Percentiles rank a stretch among this genome's conserved stretches.
These are phyloP conservation scores for Circinella minor DNA, from an alignment of 371 early-diverging fungal genomes.

Conservation along the genomic window DNA sequence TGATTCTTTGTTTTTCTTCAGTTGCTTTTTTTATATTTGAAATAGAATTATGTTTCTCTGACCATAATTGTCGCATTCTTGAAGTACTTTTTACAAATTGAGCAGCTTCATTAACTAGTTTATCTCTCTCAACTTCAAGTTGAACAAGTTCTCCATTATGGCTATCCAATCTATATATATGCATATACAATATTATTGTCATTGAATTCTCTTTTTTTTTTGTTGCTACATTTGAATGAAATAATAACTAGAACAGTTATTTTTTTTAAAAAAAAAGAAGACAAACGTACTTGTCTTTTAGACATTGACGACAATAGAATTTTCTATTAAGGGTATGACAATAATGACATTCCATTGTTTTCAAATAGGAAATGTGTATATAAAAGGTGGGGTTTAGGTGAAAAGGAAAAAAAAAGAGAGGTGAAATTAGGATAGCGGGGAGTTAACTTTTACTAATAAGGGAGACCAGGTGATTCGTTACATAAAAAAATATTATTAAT, in stretches of 20 bases:
- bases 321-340: conserved; percentile 48
- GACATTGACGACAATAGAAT: conserved; percentile 42
- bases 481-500: no score
- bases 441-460: no score
- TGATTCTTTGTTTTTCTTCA: conserved; percentile 29
- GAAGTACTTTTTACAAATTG: conserved; percentile 38
- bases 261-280: not conserved
- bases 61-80: conserved; percentile 40
- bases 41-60: conserved; percentile 46
- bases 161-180: conserved; percentile 39
- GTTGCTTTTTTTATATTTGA: conserved; percentile 33
- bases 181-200: not conserved
- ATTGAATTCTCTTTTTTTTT: no score
- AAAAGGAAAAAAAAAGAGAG: no score
- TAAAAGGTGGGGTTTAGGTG: not conserved
- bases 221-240: no score
- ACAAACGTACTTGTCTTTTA: conserved; percentile 44
- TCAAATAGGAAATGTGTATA: not conserved
- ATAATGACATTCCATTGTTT: conserved; percentile 39
- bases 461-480: no score
- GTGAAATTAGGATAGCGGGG: no score
- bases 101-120: conserved; percentile 44
- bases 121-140: conserved; percentile 40
- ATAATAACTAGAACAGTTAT: not conserved
- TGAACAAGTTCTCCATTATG: conserved; percentile 42